Evolutionary conservation across 2,329 filamentous ascomycete genomes (phyloP), one percentile per base, ranked within the genome.

Genomic region (Trichoderma sp.): DNA sequence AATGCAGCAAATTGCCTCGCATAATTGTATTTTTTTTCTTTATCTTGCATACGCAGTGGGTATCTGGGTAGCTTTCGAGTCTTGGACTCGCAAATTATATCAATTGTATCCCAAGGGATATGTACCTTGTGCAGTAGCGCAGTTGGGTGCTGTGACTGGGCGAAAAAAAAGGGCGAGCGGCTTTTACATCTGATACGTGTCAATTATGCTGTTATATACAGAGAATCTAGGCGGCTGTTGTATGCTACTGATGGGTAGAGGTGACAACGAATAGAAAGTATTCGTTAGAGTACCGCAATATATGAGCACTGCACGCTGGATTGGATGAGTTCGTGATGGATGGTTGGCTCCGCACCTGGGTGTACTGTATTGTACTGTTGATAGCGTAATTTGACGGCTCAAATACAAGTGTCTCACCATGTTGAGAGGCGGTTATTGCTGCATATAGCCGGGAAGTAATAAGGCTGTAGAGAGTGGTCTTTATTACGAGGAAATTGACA

Each of bases 1-100:
- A 35, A 64, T 64, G 60, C 5, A 34, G 50, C 50, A 64, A 64
- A 56, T 64, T 64, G 60, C 60, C 60, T 64, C 60, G 60, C 34
- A 64, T 42, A 53, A 9, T 34, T 64, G 60, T 54, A 25, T 32
- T 64, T 63, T 19, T 35, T 53, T 48, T 48, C 42, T 61, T 56
- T 64, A 64, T 56, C 60, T 32, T 64, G 60, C 60, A 64, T 64
- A 64, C 53, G 60, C 60, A 42, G 60, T 64, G 60, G 60, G 50
- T 64, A 64, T 64, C n/a, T 45, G 34, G 60, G 50, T 45, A 64
- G 60, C 50, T 64, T 22, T 63, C 29, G 60, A 64, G 50, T 54
- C 50, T 56, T 54, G 50, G 35, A 54, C 60, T 64, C 60, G 50
- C 60, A 64, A 64, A 64, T 54, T 53, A 54, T 42, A 64, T 64